Base-by-base conservation (phyloP, 2,329 filamentous ascomycete species). In the Aspergillus sojae region DNA sequence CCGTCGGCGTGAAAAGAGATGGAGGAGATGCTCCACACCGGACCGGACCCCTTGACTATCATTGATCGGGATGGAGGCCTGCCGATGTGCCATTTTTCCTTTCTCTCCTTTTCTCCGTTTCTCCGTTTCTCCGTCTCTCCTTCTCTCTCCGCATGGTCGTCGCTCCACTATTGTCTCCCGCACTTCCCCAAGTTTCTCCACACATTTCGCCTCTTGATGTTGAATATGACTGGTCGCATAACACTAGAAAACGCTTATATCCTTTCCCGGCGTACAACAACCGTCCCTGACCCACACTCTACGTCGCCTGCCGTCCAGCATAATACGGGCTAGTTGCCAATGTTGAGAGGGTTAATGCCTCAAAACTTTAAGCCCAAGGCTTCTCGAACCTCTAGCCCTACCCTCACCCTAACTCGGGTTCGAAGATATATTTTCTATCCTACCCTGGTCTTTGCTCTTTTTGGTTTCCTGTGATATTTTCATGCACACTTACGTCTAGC, bases 101-200 rank as follows among this genome's bases (percentile, higher is more conserved):
- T 26, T 26, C 23, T 26, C 23, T 26, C 23, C 23, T 45, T 62
- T 58, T 62, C 60, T 58, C 55, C 55, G 19, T 62, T 58, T 62
- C 60, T 54, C 60, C 60, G 36, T 58, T 30, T 58, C 48, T 41
- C 60, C 45, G 45, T 14, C 4, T 28, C 45, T 14, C 11, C 12
- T 46, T 23, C 45, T 19, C 45, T 46, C 43, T 11, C 21, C 43
- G n/a, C 45, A 19, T 28, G 45, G 6, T 28, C 36, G n/a, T 34
- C 12, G 50, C 36, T 36, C 58, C 39, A 50, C 28, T 23, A 21
- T 26, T 39, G 26, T 45, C 36, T 55, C 58, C 58, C 50, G 48
- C n/a, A n/a, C 21, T 34, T 48, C 45, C 45, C 50, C 50, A 53
- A 34, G 48, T 60, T 48, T 60, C 58, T 60, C 58, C 58, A 23